Evolutionary conservation across 805 yeast species (phyloP), one percentile per base, ranked within the genome.

Genomic region (Spencermartinsiella europaea): DNA sequence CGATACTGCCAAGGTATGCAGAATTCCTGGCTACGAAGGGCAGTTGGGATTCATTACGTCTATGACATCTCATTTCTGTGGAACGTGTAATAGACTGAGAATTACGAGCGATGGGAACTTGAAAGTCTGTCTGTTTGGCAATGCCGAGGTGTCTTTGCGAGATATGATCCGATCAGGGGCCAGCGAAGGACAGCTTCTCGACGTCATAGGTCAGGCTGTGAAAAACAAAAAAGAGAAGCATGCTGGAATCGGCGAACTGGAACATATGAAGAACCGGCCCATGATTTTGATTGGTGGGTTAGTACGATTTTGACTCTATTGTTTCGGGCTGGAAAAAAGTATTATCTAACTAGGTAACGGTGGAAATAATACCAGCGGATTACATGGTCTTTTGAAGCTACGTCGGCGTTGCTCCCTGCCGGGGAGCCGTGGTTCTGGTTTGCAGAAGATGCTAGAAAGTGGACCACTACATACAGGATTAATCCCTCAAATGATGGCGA

Each of bases 241-340:
- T 59, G 80, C 80, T 2, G 80, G 75, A 2, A 52, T 75, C 43
- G 76, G 70, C 27, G 72, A 67, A 40, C 62, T 76, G 39, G 72
- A 72, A 40, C 65, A 66, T 25, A 55, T 68, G 63, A 71, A 75
- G 36, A 76, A 76, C 56, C 58, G 81, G 46, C 80, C 81, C 5
- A 76, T 76, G 81, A 74, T 76, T 35, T 56, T 76, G 50, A 76
- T 76, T 47, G 81, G 81, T 52, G 81, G 81, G 62, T 76, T 53
- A 56, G 57, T 53, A 12, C 31, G 12, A 12, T 7, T 7, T 25
- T 7, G 12, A 25, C 7, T 25, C 7, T 12, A 25, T 25, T 25
- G 7, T n/a, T n/a, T n/a, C n/a, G n/a, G n/a, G n/a, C n/a, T n/a
- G n/a, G n/a, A n/a, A n/a, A n/a, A n/a, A n/a, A n/a, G n/a, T n/a